A percentile compares a stretch with the other conserved stretches of the same genome.
Evolutionary conservation across 345 rosid species (phyloP).

Genomic region (Alliaria petiolata): DNA sequence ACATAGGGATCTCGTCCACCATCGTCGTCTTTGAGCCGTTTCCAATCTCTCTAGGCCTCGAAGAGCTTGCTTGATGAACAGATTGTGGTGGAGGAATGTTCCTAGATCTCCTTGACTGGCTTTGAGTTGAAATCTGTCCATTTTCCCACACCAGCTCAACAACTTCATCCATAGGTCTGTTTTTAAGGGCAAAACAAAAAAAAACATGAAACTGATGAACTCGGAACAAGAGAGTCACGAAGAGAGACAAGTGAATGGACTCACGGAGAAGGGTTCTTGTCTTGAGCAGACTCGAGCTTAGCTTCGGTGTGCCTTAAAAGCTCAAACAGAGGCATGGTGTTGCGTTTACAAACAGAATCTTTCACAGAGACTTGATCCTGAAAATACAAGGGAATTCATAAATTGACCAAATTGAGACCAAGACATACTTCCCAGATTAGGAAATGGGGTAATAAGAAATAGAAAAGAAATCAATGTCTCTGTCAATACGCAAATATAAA

Average conservation of each 20-base stretch:
- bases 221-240: not conserved
- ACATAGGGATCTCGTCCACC: conserved; percentile 45
- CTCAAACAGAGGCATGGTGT: conserved; percentile 84
- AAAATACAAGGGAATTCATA: conserved; percentile 23
- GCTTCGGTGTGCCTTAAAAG: conserved; percentile 48
- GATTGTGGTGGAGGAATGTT: conserved; percentile 27
- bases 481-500: conserved; percentile 19
- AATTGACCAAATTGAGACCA: conserved; percentile 20
- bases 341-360: not conserved
- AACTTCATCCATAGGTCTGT: conserved; percentile 65
- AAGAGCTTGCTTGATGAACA: conserved; percentile 27
- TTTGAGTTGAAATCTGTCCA: conserved; percentile 61
- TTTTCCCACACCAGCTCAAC: conserved; percentile 78
- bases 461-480: conserved; percentile 7
- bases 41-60: conserved; percentile 36
- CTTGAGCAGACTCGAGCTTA: conserved; percentile 38
- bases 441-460: not conserved
- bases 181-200: not conserved
- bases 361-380: conserved; percentile 27
- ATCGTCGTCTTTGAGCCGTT: conserved; percentile 31
- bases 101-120: conserved; percentile 52
- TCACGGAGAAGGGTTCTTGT: conserved; percentile 52
- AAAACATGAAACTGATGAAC: not conserved
- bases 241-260: conserved; percentile 31
- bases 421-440: conserved; percentile 8